Evolutionary conservation across 106 monocot species (phyloP), one percentile per base, ranked within the genome.

Genomic region (Triglochin maritima): DNA sequence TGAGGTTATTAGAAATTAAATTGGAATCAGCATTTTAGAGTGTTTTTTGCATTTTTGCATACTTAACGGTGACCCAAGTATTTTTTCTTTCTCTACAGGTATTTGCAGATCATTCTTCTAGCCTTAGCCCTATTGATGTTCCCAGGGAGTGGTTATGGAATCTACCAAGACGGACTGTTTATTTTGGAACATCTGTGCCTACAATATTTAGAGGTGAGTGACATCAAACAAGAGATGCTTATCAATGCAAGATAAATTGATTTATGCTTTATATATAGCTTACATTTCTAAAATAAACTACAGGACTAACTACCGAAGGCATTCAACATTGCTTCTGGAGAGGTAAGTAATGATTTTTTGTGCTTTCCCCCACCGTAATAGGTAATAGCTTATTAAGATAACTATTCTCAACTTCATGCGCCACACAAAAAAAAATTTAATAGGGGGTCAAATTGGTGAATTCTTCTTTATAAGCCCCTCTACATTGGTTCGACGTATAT

Each of bases 41-140:
- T 41, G 10, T 5, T 55, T 55, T 3, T 55, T 55, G 55, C 55
- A 64, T 13, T 29, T 29, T 29, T 29, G 29, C 29, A 29, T 64
- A 3, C 47, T 44, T 4, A 47, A 8, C 11, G 11, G 55, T 55
- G 55, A 9, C 8, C 42, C 4, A 59, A 59, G 3, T 4, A 63
- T 11, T 46, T 9, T 14, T 61, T 61, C 43, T 61, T 61, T 11
- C 45, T 46, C 3, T 46, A 50, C 74, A 83, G 85, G 81, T 85
- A 47, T 85, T 85, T 79, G 85, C 85, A 46, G 85, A 85, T 68
- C 82, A 85, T 67, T 57, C 45, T 47, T 73, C 81, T 43, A 76
- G 81, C 56, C 71, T 68, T 61, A 82, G 72, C 17, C 85, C 85
- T 9, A 70, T 85, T 47, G 59, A 69, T 69, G 69, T 85, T 58